Base-by-base conservation (phyloP, 805 yeast species). In the Tetrapisispora taiwanensis region DNA sequence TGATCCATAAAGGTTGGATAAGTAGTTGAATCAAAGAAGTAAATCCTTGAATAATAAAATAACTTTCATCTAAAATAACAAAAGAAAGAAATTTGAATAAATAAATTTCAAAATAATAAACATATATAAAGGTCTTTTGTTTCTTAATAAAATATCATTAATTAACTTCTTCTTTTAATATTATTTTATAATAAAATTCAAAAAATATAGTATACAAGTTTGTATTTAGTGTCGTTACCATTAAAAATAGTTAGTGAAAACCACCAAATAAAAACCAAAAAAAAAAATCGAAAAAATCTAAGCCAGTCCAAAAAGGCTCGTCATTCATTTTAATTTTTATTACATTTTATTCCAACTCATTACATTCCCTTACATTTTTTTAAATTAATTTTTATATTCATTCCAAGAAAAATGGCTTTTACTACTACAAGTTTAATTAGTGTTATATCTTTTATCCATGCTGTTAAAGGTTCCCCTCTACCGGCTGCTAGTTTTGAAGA, bases 391-490 rank as follows among this genome's bases (percentile, higher is more conserved):
- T 7, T n/a, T 31, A 20, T 28, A 22, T 22, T 22, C 10, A 7
- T 4, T 33, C 8, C 28, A 42, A 35, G 10, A n/a, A n/a, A n/a
- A n/a, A 42, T 42, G 44, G 40, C 24, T 28, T 31, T 19, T 12
- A 20, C 44, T 15, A 30, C n/a, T 22, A 12, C 36, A 20, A 22
- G 30, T 36, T 36, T 42, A 22, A 3, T 37, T 19, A 30, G 37
- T 32, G 17, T 34, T 8, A 17, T 31, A 17, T 27, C 27, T 33
- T 37, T 42, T 12, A 24, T 36, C 22, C 30, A 37, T 4, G 12
- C 31, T 4, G 41, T 17, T 13, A 26, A 12, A 9, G 31, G 24
- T 31, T 39, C 45, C 17, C 45, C 45, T 17, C 7, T 42, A n/a
- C 40, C 42, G 3, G 31, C n/a, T 3, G 12, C 38, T 24, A 30